Evolutionary conservation across 805 yeast species (phyloP), one percentile per base, ranked within the genome.

Genomic region (Yarrowia alimentaria): DNA sequence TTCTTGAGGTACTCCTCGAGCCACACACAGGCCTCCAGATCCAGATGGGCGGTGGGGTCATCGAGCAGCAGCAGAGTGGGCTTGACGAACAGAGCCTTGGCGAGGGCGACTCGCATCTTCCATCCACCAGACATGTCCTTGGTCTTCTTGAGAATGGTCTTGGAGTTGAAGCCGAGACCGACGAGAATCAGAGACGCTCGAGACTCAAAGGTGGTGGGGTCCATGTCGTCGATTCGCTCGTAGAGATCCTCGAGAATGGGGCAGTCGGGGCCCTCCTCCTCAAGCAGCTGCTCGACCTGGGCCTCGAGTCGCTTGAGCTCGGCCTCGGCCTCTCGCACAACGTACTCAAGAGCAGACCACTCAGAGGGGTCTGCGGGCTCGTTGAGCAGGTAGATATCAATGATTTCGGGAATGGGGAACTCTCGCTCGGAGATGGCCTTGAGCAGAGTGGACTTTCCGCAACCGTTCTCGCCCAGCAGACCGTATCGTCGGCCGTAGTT

Each of bases 41-140:
- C 99, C 79, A 93, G 86, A 73, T 93, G 99, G 51, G 99, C 99
- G 59, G 99, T 93, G 63, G 99, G 99, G 71, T 93, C 99, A 75
- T 93, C 99, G 68, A 93, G 80, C 62, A 93, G 74, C 65, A 93
- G 76, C 61, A 93, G 73, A 47, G 98, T 90, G 66, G 99, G 99
- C 76, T 93, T 91, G 60, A 93, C 98, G 76, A 93, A 93, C 61
- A 93, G 77, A 22, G 99, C 99, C 73, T 93, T 93, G 55, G 96
- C 96, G 56, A 93, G 77, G 35, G 99, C 98, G 56, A 93, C 99
- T 75, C 99, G 88, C 99, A 93, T 93, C 77, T 89, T 89, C 99
- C 99, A 93, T 68, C 99, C 99, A 80, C 99, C 99, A 66, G 97
- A 88, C 99, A 93, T 93, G 67, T 93, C 98, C 72, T 88, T 90